A percentile compares a stretch with the other conserved stretches of the same genome.
Evolutionary conservation across 805 yeast genomes (phyloP).

Genomic region (Kodamaea lidongshanica): DNA sequence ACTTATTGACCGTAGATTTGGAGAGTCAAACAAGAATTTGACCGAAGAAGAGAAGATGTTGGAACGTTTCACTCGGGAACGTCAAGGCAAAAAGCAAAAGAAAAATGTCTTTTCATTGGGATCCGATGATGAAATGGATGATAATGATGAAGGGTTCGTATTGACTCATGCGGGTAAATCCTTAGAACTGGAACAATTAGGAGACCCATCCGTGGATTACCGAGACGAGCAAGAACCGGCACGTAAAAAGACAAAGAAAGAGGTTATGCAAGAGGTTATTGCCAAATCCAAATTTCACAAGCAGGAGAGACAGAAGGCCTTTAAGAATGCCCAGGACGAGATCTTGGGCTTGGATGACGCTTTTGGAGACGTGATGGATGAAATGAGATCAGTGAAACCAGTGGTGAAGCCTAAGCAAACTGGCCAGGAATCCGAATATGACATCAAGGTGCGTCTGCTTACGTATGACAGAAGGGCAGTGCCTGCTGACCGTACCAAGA

Average conservation of each 20-base stretch:
- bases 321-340: constrained; percentile 52
- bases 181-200: constrained; percentile 36
- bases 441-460: constrained; percentile 58
- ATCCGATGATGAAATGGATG: constrained; percentile 53
- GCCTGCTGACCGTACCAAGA: constrained; percentile 76
- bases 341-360: constrained; percentile 67
- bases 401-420: constrained; percentile 29
- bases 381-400: constrained; percentile 29
- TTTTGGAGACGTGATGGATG: constrained; percentile 64
- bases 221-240: constrained; percentile 41
- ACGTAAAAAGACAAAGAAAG: constrained; percentile 73
- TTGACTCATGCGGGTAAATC: constrained; percentile 79
- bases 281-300: constrained; percentile 77
- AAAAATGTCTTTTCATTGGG: constrained; percentile 48
- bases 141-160: constrained; percentile 39
- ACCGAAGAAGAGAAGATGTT: constrained; percentile 92
- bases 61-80: constrained; percentile 87
- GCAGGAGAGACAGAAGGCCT: constrained; percentile 65
- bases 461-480: constrained; percentile 69
- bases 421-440: constrained; percentile 48
- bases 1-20: constrained; percentile 81
- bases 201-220: constrained; percentile 22
- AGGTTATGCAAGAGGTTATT: constrained; percentile 79
- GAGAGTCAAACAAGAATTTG: constrained; percentile 66
- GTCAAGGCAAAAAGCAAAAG: constrained; percentile 60